Evolutionary conservation across 2,329 filamentous ascomycete species (phyloP).

Genomic region (Trichophyton benhamiae): DNA sequence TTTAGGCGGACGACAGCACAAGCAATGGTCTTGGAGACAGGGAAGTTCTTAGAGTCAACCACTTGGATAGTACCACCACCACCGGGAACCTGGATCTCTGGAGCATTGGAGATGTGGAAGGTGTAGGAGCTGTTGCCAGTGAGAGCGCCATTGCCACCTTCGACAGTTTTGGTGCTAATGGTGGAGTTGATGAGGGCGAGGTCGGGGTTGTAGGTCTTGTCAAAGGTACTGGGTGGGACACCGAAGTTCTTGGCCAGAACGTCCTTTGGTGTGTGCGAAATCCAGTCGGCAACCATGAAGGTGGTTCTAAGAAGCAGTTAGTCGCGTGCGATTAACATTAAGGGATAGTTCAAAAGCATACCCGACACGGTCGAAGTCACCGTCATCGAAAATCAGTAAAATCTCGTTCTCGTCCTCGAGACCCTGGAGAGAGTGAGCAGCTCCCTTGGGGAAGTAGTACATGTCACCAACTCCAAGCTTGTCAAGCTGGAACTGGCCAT

Average conservation of each 20-base stretch:
- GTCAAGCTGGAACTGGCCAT: constrained; percentile 45
- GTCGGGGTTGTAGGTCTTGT: constrained; percentile 43
- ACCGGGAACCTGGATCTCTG: constrained; percentile 46
- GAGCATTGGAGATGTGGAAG: constrained; percentile 47
- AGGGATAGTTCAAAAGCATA: constrained; percentile 21
- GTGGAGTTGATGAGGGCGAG: constrained; percentile 53
- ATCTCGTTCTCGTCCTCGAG: constrained; percentile 56
- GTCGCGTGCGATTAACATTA: background rate
- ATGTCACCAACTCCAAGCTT: constrained; percentile 50
- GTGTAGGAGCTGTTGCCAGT: constrained; percentile 50
- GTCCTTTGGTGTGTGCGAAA: constrained; percentile 51
- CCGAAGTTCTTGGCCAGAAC: constrained; percentile 60
- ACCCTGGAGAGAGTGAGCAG: constrained; percentile 50
- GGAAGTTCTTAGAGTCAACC: constrained; percentile 57
- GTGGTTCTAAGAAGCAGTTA: constrained; percentile 40
- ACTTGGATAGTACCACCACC: constrained; percentile 51
- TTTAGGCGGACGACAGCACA: constrained; percentile 52
- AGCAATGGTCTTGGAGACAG: constrained; percentile 52
- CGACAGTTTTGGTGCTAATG: constrained; percentile 38
- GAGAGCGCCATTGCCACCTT: constrained; percentile 38
- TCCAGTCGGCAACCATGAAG: constrained; percentile 60
- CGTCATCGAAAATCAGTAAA: constrained; percentile 54
- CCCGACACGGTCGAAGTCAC: constrained; percentile 52
- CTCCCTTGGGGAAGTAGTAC: constrained; percentile 58
- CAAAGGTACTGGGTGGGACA: constrained; percentile 47